Base-by-base conservation (phyloP, 371 early-diverging fungal species). In the Saksenaea oblongispora region DNA sequence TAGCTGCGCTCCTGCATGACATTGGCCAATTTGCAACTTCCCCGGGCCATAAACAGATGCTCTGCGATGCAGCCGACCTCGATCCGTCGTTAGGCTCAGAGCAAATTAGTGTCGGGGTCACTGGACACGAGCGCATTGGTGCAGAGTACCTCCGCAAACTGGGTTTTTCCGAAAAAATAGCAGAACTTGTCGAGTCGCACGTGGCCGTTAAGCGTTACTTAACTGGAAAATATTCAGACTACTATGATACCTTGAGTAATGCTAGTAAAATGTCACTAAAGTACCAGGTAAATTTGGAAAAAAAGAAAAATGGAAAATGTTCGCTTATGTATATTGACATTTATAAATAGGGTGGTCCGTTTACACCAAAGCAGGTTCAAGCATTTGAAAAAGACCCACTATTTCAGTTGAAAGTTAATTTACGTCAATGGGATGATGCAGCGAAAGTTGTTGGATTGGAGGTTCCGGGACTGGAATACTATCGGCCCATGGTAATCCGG, bases 1-100 rank as follows among this genome's bases (percentile, higher is more conserved):
- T 85, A 15, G 85, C 82, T 10, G 83, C 84, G 15, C 66, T 85
- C 10, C 73, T 85, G 27, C 85, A 84, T 62, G 85, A 85, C 53
- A 82, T 85, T 67, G 85, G 85, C 28, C 85, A 84, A 36, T 84
- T 85, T 47, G 70, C 80, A 34, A 72, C 80, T 13, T 70, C 77
- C 14, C 55, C 63, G 10, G 75, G 78, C 47, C 75, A 77, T n/a
- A 77, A 71, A 34, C 78, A 75, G 54, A 84, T 84, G 77, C 64
- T 81, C 1, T 78, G 71, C 31, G 73, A 79, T 37, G 77, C 78
- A 15, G 41, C 56, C n/a, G 67, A 56, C 26, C 59, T 69, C 4
- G 77, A 69, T 42, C 65, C 69, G n/a, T 42, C 34, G 22, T 28
- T 27, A 26, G 36, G 31, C 14, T 15, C 58, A 63, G 42, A 64